Evolutionary conservation across 2,329 filamentous ascomycete genomes (phyloP).

Genomic region (Trichoderma asperellum): DNA sequence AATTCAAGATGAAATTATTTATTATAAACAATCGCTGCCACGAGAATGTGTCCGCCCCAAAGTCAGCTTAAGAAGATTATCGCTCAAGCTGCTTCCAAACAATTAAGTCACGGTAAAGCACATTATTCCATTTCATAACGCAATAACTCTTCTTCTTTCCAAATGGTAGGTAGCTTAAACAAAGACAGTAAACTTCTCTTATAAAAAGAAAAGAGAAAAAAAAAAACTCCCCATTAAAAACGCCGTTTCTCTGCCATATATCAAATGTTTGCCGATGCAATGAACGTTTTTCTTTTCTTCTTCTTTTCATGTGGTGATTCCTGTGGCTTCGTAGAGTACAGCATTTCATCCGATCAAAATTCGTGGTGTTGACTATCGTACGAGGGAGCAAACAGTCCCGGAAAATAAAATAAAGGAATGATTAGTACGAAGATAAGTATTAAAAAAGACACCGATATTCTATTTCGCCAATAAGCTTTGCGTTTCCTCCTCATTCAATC

Average conservation of each 20-base stretch:
- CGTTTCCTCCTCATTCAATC: background rate
- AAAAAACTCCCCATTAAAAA: constrained; percentile 14
- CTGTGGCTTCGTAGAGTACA: constrained; percentile 16
- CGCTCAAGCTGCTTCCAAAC: background rate
- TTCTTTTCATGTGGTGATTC: background rate
- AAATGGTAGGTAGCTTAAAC: background rate
- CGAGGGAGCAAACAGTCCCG: constrained; percentile 2
- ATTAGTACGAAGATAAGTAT: constrained; percentile 28
- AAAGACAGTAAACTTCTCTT: constrained; percentile 15
- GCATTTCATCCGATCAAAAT: constrained; percentile 13
- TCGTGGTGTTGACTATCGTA: constrained; percentile 25
- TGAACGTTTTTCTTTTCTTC: background rate
- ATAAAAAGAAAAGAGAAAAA: background rate
- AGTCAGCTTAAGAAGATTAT: constrained; percentile 3
- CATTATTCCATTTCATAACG: constrained; percentile 18
- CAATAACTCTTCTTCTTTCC: constrained; percentile 22
- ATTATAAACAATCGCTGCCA: constrained; percentile 21
- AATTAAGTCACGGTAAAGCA: background rate
- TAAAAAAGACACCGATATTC: constrained; percentile 19
- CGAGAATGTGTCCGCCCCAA: background rate
- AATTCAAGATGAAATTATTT: background rate
- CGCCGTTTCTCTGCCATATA: constrained; percentile 25
- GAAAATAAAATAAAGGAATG: constrained; percentile 23
- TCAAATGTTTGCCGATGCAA: constrained; percentile 22
- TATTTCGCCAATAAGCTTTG: constrained; percentile 19